Evolutionary conservation across 768 basidiomycete species (phyloP).

Genomic region (Chalciporus sphaerocephalus): DNA sequence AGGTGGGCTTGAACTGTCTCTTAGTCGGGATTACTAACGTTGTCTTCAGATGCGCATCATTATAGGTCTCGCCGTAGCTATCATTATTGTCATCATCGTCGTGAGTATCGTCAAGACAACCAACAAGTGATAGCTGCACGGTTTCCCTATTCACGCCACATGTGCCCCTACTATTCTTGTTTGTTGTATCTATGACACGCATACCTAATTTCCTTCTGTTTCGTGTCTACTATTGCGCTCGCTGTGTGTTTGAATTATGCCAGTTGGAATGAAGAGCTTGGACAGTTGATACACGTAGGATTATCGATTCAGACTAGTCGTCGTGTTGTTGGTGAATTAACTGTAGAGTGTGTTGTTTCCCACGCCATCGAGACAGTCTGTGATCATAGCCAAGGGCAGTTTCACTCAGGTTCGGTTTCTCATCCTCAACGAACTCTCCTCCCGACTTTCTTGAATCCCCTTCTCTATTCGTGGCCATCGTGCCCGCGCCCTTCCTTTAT

Average conservation of each 20-base stretch:
- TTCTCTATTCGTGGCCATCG: conserved; percentile 25
- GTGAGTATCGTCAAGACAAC: conserved; percentile 91
- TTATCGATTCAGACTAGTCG: conserved; percentile 3
- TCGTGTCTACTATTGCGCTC: conserved; percentile 19
- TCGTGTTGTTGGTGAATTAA: conserved; percentile 21
- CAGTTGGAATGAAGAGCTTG: conserved; percentile 14
- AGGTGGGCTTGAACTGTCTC: conserved; percentile 45
- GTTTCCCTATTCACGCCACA: not conserved
- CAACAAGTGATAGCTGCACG: conserved; percentile 35
- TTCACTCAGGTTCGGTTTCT: conserved; percentile 2
- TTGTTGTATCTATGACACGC: conserved; percentile 45
- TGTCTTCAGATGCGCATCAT: conserved; percentile 85
- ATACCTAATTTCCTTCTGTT: conserved; percentile 27
- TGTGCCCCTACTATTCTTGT: conserved; percentile 18
- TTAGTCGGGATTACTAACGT: conserved; percentile 8
- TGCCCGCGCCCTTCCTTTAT: conserved; percentile 36
- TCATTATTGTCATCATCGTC: conserved; percentile 94
- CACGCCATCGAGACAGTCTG: conserved; percentile 14
- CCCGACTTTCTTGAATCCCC: conserved; percentile 16
- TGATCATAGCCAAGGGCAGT: conserved; percentile 9
- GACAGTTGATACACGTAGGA: conserved; percentile 19
- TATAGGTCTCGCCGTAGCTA: conserved; percentile 82
- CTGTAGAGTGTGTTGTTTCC: conserved; percentile 9
- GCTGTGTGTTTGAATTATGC: conserved; percentile 3
- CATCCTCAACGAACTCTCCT: conserved; percentile 4